Evolutionary conservation across 73 alveolate genomes (phyloP).

Genomic region (Effrenium voratum): DNA sequence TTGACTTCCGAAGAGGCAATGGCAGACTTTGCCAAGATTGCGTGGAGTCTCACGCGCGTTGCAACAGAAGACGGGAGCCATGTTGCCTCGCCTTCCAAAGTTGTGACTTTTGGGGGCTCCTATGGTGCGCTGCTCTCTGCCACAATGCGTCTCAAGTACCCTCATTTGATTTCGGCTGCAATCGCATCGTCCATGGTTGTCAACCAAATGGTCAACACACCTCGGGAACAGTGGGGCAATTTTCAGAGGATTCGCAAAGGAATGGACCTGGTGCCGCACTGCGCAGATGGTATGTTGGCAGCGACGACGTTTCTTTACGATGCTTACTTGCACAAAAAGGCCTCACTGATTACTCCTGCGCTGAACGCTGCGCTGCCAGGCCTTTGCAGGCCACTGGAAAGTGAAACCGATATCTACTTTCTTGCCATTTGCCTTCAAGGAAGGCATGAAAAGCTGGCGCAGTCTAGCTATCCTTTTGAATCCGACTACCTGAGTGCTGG

Average conservation of each 20-base stretch:
- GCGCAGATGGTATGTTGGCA: background rate
- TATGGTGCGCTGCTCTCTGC: slow-evolving; percentile 97
- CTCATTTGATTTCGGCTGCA: slow-evolving; percentile 95
- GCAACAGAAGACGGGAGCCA: background rate
- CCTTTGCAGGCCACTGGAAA: background rate
- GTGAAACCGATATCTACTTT: background rate
- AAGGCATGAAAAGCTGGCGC: background rate
- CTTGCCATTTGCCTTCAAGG: background rate
- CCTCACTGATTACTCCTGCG: background rate
- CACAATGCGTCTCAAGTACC: slow-evolving; percentile 96
- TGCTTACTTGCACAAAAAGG: background rate
- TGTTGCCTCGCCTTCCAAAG: slow-evolving; percentile 36
- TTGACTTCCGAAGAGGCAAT: slow-evolving; percentile 81
- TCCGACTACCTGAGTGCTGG: background rate
- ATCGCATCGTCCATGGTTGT: slow-evolving; percentile 94
- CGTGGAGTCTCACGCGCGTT: background rate
- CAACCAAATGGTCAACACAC: background rate
- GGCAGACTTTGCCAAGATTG: slow-evolving; percentile 80
- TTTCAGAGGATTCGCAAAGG: background rate
- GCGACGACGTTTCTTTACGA: background rate
- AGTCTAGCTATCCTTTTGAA: background rate
- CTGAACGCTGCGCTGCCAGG: background rate
- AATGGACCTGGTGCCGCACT: background rate
- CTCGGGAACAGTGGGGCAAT: background rate
- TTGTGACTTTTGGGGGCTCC: slow-evolving; percentile 96